These are phyloP conservation scores for Osmanthus fragrans DNA, from an alignment of 257 asterid genomes.

Conservation along the genomic window DNA sequence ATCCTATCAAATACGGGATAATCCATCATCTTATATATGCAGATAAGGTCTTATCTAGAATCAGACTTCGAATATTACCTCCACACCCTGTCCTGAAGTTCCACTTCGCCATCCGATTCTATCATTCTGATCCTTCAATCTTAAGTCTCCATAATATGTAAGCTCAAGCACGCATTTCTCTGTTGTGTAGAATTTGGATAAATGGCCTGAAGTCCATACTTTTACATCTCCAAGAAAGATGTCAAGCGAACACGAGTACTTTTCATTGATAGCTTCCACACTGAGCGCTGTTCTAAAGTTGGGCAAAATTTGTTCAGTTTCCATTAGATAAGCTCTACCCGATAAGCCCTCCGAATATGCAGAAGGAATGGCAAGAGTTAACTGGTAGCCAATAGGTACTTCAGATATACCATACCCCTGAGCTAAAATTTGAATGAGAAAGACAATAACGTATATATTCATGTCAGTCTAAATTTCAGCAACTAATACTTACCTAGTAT, in stretches of 20 bases:
- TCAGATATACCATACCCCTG: slow-evolving; percentile 41
- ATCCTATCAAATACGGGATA: neutral
- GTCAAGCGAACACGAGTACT: slow-evolving; percentile 68
- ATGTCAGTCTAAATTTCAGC: slow-evolving; percentile 32
- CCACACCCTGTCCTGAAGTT: slow-evolving; percentile 75
- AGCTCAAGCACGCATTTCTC: slow-evolving; percentile 64
- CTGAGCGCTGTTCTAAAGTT: slow-evolving; percentile 61
- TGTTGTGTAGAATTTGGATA: slow-evolving; percentile 52
- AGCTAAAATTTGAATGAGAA: slow-evolving; percentile 25
- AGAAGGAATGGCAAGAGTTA: slow-evolving; percentile 63
- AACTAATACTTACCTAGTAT: slow-evolving; percentile 9
- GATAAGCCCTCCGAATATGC: slow-evolving; percentile 54
- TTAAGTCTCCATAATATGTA: slow-evolving; percentile 53
- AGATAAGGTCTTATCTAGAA: slow-evolving; percentile 3
- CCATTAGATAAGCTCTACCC: slow-evolving; percentile 71
- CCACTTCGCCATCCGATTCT: slow-evolving; percentile 82
- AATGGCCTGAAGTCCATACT: slow-evolving; percentile 86
- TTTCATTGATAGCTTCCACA: slow-evolving; percentile 53
- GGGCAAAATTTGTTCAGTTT: slow-evolving; percentile 43
- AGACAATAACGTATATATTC: slow-evolving; percentile 39
- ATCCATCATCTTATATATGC: neutral
- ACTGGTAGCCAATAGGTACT: slow-evolving; percentile 48
- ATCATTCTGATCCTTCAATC: slow-evolving; percentile 51
- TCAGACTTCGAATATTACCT: slow-evolving; percentile 43
- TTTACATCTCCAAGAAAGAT: slow-evolving; percentile 65